phyloP scores from a whole-genome alignment of 2,329 filamentous ascomycete species.

The Lecanicillium sp. region DNA sequence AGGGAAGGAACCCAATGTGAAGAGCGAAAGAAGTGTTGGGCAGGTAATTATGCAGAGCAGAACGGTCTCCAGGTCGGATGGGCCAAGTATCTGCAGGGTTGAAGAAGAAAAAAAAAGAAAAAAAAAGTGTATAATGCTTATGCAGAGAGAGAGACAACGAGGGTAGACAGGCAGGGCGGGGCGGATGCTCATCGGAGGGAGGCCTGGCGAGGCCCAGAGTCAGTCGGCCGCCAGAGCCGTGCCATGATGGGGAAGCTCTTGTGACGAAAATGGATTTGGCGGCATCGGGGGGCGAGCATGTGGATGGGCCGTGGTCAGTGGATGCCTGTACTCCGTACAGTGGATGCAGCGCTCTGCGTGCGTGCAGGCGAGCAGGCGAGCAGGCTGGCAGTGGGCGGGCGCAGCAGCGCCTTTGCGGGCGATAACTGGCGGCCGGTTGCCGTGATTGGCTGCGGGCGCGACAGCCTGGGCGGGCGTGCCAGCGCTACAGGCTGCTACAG shows the following conservation, averaged over 20 bases:
- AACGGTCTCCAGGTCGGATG: too few relatives aligned
- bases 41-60: slow-evolving; percentile 1
- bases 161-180: too few relatives aligned
- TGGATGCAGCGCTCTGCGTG: too few relatives aligned
- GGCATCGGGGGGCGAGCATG: slow-evolving; percentile 14
- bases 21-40: background rate
- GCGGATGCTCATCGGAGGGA: slow-evolving; percentile 11
- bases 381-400: too few relatives aligned
- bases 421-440: too few relatives aligned
- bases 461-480: background rate
- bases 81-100: background rate
- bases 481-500: too few relatives aligned
- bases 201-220: slow-evolving; percentile 3
- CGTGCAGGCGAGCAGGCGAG: too few relatives aligned
- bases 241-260: slow-evolving; percentile 10
- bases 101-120: background rate
- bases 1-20: background rate
- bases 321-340: too few relatives aligned
- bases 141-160: background rate
- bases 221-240: too few relatives aligned
- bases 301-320: background rate
- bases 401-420: too few relatives aligned
- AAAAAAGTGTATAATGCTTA: background rate
- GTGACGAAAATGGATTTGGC: slow-evolving; percentile 13
- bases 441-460: slow-evolving; percentile 4